Evolutionary conservation across 2,329 filamentous ascomycete genomes (phyloP).

Genomic region (Pyrenophora graminea): DNA sequence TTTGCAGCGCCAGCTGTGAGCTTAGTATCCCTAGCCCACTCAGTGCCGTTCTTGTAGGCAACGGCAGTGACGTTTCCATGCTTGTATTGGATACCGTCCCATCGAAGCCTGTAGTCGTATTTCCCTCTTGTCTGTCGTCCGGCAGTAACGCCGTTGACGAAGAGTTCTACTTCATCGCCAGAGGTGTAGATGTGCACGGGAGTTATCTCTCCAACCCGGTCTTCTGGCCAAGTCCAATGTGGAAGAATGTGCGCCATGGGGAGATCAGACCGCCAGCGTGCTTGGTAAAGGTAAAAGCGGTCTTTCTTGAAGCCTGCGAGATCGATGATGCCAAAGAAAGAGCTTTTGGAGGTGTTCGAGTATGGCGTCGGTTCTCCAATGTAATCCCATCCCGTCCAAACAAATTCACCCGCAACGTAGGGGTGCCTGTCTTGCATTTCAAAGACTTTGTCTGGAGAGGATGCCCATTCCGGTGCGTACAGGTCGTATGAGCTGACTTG

Average conservation of each 20-base stretch:
- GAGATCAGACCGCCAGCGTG: constrained; percentile 57
- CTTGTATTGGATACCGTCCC: constrained; percentile 57
- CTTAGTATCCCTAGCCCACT: constrained; percentile 53
- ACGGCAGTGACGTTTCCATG: constrained; percentile 56
- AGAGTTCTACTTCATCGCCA: constrained; percentile 60
- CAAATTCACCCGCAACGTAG: constrained; percentile 60
- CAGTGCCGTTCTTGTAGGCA: constrained; percentile 53
- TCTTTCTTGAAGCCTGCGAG: constrained; percentile 63
- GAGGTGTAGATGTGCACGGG: constrained; percentile 60
- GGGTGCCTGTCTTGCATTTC: constrained; percentile 52
- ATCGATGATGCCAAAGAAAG: constrained; percentile 62
- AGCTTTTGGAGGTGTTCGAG: constrained; percentile 53
- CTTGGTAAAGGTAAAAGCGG: constrained; percentile 60
- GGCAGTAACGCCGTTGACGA: constrained; percentile 56
- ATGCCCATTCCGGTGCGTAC: constrained; percentile 54
- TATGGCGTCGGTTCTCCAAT: constrained; percentile 58
- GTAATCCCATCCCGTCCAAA: constrained; percentile 59
- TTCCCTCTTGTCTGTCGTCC: constrained; percentile 47
- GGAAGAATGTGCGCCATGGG: constrained; percentile 59
- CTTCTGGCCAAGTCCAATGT: constrained; percentile 60
- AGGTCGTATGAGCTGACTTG: constrained; percentile 59
- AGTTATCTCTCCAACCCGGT: constrained; percentile 53
- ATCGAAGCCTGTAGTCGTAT: constrained; percentile 57
- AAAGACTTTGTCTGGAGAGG: constrained; percentile 61
- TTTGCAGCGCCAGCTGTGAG: constrained; percentile 50